Base-by-base conservation (phyloP, 331 rosid species). In the Dryas integrifolia region DNA sequence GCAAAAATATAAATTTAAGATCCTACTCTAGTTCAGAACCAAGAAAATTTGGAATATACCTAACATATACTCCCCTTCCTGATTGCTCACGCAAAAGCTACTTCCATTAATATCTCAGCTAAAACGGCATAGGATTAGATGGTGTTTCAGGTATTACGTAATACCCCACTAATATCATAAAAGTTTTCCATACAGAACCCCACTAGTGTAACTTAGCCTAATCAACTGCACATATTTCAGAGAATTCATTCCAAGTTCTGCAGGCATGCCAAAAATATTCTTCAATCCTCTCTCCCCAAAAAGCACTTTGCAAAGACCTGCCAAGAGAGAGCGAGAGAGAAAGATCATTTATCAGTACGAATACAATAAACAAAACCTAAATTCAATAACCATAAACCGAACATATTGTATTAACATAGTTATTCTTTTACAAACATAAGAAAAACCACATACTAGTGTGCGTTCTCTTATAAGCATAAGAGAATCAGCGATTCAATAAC, bases 221-320 rank as follows among this genome's bases (percentile, higher is more conserved):
- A 57, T 39, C 6, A 66, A 43, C 72, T 63, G 60, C 75, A 77
- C 50, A 73, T 2, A 46, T 60, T 3, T 52, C 58, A 53, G 24
- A 57, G 49, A 15, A 40, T 13, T 43, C 57, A 47, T 70, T 60
- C 48, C 6, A 15, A 48, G 40, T 46, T 64, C 68, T 46, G 71
- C 60, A 35, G 39, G 57, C 45, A 58, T 6, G 58, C 39, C 77
- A 12, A 72, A 71, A 58, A 55, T 67, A 72, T 68, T 39, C 8
- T 45, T 41, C 57, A 38, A 30, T 48, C 73, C 83, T 76, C 65
- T 46, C 65, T 53, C 66, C 75, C 77, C 14, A 11, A 11, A 52
- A 72, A 61, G 73, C 66, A 73, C 70, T 65, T 64, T 61, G 53
- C 59, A 67, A 7, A 13, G 69, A 50, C 85, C 88, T 82, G 84